phyloP scores from a whole-genome alignment of 768 basidiomycete species.

The Leccinum imitatum region DNA sequence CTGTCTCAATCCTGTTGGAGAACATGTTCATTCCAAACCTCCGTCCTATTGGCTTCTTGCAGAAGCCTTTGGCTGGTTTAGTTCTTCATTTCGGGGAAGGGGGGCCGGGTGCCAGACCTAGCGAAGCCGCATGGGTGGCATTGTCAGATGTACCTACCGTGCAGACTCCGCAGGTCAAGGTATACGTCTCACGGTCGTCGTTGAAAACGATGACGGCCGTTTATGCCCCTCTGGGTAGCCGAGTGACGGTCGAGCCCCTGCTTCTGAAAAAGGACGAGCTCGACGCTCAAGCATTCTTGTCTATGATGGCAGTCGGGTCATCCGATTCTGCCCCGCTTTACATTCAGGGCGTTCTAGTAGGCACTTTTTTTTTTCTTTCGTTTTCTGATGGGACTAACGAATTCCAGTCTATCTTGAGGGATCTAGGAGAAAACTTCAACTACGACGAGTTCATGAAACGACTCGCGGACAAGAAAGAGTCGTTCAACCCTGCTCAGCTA shows the following conservation, averaged over 20 bases:
- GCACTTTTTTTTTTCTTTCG: constrained; percentile 15
- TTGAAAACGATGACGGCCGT: constrained; percentile 58
- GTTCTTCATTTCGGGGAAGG: constrained; percentile 73
- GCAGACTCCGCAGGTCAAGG: constrained; percentile 36
- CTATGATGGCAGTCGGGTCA: constrained; percentile 71
- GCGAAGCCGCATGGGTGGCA: constrained; percentile 66
- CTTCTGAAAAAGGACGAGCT: constrained; percentile 58
- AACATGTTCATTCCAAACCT: constrained; percentile 63
- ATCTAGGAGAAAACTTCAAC: constrained; percentile 59
- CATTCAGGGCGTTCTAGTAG: constrained; percentile 64
- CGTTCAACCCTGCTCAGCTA: constrained; percentile 57
- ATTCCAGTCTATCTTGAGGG: constrained; percentile 56
- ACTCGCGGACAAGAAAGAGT: constrained; percentile 45
- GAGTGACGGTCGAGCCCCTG: constrained; percentile 54
- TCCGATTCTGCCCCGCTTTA: constrained; percentile 65
- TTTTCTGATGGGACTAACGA: constrained; percentile 9
- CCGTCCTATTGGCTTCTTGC: constrained; percentile 47
- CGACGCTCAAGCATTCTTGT: constrained; percentile 66
- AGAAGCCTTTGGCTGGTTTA: constrained; percentile 58
- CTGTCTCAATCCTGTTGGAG: constrained; percentile 65
- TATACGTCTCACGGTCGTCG: constrained; percentile 63
- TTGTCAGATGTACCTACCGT: constrained; percentile 36
- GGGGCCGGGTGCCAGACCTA: constrained; percentile 53
- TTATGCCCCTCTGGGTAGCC: constrained; percentile 50
- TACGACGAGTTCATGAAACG: constrained; percentile 48